A percentile compares a stretch with the other conserved stretches of the same genome.
phyloP scores from a whole-genome alignment of 192 early-diverging fungal genomes.

The Polychytrium aggregatum region DNA sequence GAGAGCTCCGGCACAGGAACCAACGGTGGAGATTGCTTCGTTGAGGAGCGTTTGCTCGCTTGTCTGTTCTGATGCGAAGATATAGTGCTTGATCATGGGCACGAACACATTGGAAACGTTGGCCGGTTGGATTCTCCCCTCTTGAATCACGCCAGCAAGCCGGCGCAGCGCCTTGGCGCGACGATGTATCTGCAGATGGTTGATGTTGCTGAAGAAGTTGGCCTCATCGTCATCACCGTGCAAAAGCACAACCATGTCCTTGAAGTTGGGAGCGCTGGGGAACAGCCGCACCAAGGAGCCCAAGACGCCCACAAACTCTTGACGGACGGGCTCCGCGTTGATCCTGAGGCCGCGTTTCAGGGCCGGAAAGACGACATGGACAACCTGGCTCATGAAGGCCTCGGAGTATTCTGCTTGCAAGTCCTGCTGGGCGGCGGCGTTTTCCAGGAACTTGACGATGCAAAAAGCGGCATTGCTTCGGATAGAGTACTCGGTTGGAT shows the following conservation, averaged over 20 bases:
- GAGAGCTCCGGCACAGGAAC: conserved; percentile 51
- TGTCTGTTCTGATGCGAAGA: conserved; percentile 60
- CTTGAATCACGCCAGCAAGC: conserved; percentile 34
- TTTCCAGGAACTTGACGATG: conserved; percentile 59
- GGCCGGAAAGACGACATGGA: conserved; percentile 55
- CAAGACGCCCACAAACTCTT: conserved; percentile 59
- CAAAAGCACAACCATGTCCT: conserved; percentile 51
- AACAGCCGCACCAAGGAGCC: conserved; percentile 50
- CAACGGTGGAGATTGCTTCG: conserved; percentile 71
- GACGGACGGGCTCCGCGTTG: conserved; percentile 41
- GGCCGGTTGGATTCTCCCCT: conserved; percentile 29
- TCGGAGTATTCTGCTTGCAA: no score
- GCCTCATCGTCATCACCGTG: conserved; percentile 76
- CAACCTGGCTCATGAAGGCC: conserved; percentile 26
- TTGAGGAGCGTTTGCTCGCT: conserved; percentile 67
- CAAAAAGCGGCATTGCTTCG: conserved; percentile 70
- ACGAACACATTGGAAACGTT: conserved; percentile 63
- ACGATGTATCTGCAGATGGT: conserved; percentile 92
- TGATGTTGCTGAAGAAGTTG: conserved; percentile 90
- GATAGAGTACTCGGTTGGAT: conserved; percentile 77
- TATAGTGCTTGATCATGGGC: conserved; percentile 79
- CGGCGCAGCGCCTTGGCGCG: conserved; percentile 72
- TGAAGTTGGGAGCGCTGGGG: conserved; percentile 43
- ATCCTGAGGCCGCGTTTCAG: conserved; percentile 57
- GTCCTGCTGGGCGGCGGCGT: conserved; percentile 17